A percentile compares a stretch with the other conserved stretches of the same genome.
Conservation (phyloP, 2,329 filamentous ascomycete genomes). For the Rachicladosporium sp. region DNA sequence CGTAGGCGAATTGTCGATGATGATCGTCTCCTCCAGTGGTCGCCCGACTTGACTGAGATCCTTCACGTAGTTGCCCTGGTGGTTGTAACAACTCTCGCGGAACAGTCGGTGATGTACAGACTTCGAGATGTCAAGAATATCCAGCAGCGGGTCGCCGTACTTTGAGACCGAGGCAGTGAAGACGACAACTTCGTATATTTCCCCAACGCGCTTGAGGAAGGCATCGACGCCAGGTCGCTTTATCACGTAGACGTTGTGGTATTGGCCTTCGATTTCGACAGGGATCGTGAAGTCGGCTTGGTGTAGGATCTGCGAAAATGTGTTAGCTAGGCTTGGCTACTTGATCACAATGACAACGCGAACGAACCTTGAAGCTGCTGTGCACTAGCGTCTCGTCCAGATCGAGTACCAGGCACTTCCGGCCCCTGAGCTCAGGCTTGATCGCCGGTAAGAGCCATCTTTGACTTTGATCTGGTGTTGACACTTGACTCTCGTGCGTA, state of each 20-base stretch:
- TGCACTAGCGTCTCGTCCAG: constrained; percentile 94
- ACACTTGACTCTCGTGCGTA: constrained; percentile 21
- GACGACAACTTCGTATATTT: constrained; percentile 95
- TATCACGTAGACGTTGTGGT: constrained; percentile 98
- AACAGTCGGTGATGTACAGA: constrained; percentile 94
- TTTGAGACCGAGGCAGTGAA: constrained; percentile 98
- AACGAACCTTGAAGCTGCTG: constrained; percentile 87
- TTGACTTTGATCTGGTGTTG: constrained; percentile 38
- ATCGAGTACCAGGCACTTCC: constrained; percentile 91
- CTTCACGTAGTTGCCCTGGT: constrained; percentile 99
- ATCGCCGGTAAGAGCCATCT: constrained; percentile 74
- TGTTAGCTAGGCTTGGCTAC: constrained; percentile 1
- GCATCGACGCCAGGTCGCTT: constrained; percentile 97
- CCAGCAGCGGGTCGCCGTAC: constrained; percentile 92
- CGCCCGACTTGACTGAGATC: constrained; percentile 94
- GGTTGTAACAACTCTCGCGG: constrained; percentile 97
- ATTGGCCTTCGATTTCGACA: constrained; percentile 96
- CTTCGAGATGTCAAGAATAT: constrained; percentile 93
- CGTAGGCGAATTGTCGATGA: constrained; percentile 98
- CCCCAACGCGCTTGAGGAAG: constrained; percentile 97
- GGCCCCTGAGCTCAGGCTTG: constrained; percentile 64
- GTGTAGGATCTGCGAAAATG: constrained; percentile 62
- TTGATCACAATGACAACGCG: neutral
- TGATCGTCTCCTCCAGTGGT: constrained; percentile 93
- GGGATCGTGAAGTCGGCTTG: constrained; percentile 98